These are phyloP conservation scores for Rhizopus delemar DNA, from an alignment of 371 early-diverging fungal species.

Conservation along the genomic window DNA sequence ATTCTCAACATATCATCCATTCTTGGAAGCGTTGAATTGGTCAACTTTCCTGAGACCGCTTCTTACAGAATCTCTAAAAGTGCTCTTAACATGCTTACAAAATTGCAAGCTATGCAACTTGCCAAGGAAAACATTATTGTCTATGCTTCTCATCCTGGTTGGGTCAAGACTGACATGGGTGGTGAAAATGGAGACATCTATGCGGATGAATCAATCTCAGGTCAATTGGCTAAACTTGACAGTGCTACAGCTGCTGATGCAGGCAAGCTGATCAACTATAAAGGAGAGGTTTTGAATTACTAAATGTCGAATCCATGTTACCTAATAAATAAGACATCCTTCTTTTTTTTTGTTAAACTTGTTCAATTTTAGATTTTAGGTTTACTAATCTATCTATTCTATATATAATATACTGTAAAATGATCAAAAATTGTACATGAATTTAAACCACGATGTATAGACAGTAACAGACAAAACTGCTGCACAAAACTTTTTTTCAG, in stretches of 20 bases:
- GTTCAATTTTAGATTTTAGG: too few species aligned
- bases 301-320: too few species aligned
- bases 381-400: too few species aligned
- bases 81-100: neutral
- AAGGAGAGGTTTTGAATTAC: too few species aligned
- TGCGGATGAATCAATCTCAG: conserved; percentile 14
- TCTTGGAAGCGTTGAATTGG: conserved; percentile 7
- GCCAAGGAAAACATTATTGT: conserved; percentile 2
- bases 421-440: too few species aligned
- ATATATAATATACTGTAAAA: too few species aligned
- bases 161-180: conserved; percentile 32
- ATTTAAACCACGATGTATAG: too few species aligned
- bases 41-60: neutral
- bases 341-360: too few species aligned
- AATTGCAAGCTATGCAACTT: too few species aligned
- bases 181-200: conserved; percentile 11
- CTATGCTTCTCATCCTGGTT: conserved; percentile 27
- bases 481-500: too few species aligned
- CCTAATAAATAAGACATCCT: too few species aligned
- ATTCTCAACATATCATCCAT: conserved; percentile 16
- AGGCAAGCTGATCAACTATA: conserved; percentile 17
- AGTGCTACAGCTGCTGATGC: conserved; percentile 8
- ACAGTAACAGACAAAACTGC: too few species aligned
- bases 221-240: conserved; percentile 13
- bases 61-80: conserved; percentile 20